A percentile compares a stretch with the other conserved stretches of the same genome.
These are phyloP conservation scores for Nephelium lappaceum DNA, from an alignment of 345 rosid genomes.

Conservation along the genomic window DNA sequence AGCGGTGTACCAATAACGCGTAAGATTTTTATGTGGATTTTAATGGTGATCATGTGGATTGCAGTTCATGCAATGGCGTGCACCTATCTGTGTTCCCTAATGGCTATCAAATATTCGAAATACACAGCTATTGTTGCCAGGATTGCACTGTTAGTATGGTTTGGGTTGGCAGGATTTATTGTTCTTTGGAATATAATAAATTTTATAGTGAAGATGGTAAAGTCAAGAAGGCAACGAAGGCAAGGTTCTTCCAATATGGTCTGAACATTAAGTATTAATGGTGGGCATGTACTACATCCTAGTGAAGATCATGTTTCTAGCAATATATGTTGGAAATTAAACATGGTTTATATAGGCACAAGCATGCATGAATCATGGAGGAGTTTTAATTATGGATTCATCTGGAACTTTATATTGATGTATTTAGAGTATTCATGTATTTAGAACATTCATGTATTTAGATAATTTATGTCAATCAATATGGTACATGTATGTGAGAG, in stretches of 20 bases:
- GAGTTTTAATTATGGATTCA: no score
- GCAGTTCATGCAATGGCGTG: neutral
- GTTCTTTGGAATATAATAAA: neutral
- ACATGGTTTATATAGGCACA: no score
- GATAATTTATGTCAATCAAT: no score
- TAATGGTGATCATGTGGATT: slow-evolving; percentile 35
- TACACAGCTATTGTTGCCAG: rapidly evolving
- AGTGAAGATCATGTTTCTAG: no score
- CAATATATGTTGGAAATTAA: no score
- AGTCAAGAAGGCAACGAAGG: neutral
- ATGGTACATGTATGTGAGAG: no score
- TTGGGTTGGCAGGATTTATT: neutral
- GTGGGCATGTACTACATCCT: no score
- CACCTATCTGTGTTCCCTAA: neutral
- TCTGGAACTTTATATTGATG: no score
- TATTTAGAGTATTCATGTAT: no score
- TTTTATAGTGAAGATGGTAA: neutral
- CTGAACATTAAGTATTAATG: neutral
- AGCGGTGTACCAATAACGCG: slow-evolving; percentile 29
- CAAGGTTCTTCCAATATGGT: neutral
- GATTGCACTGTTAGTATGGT: neutral
- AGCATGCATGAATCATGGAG: no score
- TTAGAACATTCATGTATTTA: no score
- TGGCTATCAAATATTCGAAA: neutral
- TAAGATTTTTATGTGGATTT: slow-evolving; percentile 28